phyloP scores from a whole-genome alignment of 2,329 filamentous ascomycete genomes.

The Penicillium sp. region DNA sequence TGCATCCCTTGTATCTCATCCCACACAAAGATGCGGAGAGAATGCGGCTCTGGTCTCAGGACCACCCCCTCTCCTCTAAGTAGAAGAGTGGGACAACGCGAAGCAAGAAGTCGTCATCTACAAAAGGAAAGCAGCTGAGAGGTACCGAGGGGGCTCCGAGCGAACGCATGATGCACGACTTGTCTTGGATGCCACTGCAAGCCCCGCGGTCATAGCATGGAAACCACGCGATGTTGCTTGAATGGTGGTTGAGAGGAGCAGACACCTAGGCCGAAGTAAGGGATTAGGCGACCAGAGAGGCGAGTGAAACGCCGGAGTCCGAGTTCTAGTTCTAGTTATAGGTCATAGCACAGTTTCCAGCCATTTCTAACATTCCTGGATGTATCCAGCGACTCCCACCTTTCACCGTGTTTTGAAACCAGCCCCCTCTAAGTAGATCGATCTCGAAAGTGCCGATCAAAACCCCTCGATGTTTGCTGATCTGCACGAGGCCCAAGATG shows the following conservation, averaged over 20 bases:
- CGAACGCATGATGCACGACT: slow-evolving; percentile 7
- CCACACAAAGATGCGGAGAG: slow-evolving; percentile 68
- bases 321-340: slow-evolving; percentile 6
- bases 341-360: slow-evolving; percentile 8
- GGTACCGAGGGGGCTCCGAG: slow-evolving; percentile 5
- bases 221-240: slow-evolving; percentile 6
- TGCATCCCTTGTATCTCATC: slow-evolving; percentile 85
- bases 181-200: slow-evolving; percentile 4
- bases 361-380: background rate
- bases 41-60: slow-evolving; percentile 65
- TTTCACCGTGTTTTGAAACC: background rate
- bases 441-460: background rate
- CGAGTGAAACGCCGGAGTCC: slow-evolving; percentile 12
- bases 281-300: slow-evolving; percentile 1
- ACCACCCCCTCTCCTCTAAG: slow-evolving; percentile 23
- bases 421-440: slow-evolving; percentile 1
- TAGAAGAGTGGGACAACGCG: background rate
- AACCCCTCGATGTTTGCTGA: slow-evolving; percentile 7
- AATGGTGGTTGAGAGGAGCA: background rate
- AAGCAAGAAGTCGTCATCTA: background rate
- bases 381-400: background rate
- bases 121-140: background rate
- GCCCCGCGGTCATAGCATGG: slow-evolving; percentile 12
- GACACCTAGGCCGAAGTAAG: slow-evolving; percentile 12
- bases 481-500: slow-evolving; percentile 25